Base-by-base conservation (phyloP, 2,329 filamentous ascomycete species). In the Aspergillaceae sp. region DNA sequence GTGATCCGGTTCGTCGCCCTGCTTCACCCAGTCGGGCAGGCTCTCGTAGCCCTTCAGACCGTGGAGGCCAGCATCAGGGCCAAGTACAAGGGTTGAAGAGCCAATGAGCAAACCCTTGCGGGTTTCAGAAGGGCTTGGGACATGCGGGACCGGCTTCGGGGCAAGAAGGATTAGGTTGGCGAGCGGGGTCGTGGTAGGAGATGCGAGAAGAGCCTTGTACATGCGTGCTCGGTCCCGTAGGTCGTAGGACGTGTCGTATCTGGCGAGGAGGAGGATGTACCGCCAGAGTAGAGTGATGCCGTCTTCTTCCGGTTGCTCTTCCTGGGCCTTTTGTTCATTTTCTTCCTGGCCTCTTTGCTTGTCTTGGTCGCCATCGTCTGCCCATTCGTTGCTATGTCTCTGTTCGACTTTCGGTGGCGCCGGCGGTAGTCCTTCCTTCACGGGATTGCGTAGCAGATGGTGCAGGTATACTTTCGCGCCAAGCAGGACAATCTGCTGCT, bases 391-490 rank as follows among this genome's bases (percentile, higher is more conserved):
- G 26, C 48, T 58, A 46, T 51, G 70, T 60, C 58, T 43, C 11
- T 57, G 48, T 19, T 57, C 50, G 5, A 48, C 33, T 5, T 52
- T 48, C 40, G 45, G 62, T 51, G 29, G 63, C 54, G n/a, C 61
- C 32, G 46, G 50, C 9, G 48, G 42, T 34, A 54, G 41, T 29
- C 61, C 51, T 36, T 19, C 19, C 19, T 59, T 50, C 7, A 55
- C 52, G 28, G 62, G 77, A 68, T 52, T 73, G 70, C 59, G 79
- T 75, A 49, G 79, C 35, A 97, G 68, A 61, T 94, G 81, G 58
- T 97, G 88, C 10, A 97, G 76, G 61, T 97, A 97, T 1, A 97
- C 89, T 62, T 97, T 97, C n/a, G 92, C 91, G 5, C 87, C 92
- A 3, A 98, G 76, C 1, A 98, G 75, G 10, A 98, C 77, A 52